phyloP scores from a whole-genome alignment of 805 yeast genomes.

The Dipodascopsis tothii region DNA sequence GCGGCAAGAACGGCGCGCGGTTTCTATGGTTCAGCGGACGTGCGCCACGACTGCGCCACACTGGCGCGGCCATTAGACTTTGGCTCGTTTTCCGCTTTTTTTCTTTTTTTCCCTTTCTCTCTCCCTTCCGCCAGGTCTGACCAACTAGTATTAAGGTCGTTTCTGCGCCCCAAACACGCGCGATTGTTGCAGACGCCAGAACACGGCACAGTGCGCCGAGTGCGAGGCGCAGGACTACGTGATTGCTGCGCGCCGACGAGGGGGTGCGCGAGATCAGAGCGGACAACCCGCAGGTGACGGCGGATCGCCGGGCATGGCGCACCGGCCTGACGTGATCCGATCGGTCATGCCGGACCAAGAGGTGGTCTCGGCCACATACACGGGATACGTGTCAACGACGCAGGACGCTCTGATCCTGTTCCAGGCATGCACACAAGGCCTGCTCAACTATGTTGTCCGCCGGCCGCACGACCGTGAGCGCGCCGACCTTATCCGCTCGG shows the following conservation, averaged over 20 bases:
- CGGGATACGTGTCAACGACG: constrained; percentile 73
- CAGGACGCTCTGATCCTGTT: constrained; percentile 74
- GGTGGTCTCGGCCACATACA: constrained; percentile 43
- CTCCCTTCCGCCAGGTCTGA: neutral
- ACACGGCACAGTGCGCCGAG: neutral
- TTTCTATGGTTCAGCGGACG: neutral
- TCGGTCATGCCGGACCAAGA: constrained; percentile 5
- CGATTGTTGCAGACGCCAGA: neutral
- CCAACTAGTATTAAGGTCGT: neutral
- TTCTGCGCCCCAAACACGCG: neutral
- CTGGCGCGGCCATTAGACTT: neutral
- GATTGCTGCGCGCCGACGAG: too few species aligned
- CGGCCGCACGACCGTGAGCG: constrained; percentile 81
- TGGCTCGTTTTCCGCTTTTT: constrained; percentile 1
- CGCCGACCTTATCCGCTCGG: constrained; percentile 55
- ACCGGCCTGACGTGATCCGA: neutral
- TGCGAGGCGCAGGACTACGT: neutral
- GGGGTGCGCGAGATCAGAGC: neutral
- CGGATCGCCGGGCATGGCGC: neutral
- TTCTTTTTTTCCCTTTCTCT: neutral
- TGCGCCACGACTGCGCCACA: neutral
- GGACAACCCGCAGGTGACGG: neutral
- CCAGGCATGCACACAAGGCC: constrained; percentile 65
- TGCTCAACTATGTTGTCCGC: constrained; percentile 55
- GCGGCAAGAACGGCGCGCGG: neutral